Evolutionary conservation across 441 rosid genomes (phyloP).

Genomic region (Pelargonium myrrhifolium): DNA sequence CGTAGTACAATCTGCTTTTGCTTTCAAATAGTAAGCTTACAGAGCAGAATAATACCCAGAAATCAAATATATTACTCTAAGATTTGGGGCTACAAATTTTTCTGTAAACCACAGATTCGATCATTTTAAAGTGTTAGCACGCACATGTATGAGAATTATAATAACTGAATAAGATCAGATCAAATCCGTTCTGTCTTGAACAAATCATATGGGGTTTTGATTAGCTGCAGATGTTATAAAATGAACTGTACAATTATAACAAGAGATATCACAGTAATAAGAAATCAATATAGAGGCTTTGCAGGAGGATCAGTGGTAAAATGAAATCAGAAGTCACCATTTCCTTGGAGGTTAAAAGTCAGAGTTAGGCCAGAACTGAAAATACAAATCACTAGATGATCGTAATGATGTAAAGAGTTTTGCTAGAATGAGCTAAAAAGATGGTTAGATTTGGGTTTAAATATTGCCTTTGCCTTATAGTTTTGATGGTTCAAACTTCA

Average conservation of each 20-base stretch:
- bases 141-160: background rate
- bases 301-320: slow-evolving; percentile 7
- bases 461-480: slow-evolving; percentile 4
- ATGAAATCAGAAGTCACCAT: background rate
- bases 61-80: background rate
- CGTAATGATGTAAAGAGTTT: background rate
- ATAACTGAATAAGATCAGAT: background rate
- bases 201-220: background rate
- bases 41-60: background rate
- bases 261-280: slow-evolving; percentile 2
- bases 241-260: background rate
- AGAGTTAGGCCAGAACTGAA: slow-evolving; percentile 7
- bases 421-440: background rate
- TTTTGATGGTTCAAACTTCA: slow-evolving; percentile 8
- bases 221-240: background rate
- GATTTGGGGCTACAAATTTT: background rate
- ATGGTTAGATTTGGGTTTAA: slow-evolving; percentile 3
- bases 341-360: slow-evolving; percentile 7
- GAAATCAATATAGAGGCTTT: background rate
- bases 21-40: slow-evolving; percentile 3
- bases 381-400: background rate
- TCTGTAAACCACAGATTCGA: background rate
- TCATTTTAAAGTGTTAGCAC: background rate
- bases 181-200: background rate
- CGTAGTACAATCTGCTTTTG: background rate